These are phyloP conservation scores for Cryptococcus depauperatus DNA, from an alignment of 1,284 basidiomycete species.

Conservation along the genomic window DNA sequence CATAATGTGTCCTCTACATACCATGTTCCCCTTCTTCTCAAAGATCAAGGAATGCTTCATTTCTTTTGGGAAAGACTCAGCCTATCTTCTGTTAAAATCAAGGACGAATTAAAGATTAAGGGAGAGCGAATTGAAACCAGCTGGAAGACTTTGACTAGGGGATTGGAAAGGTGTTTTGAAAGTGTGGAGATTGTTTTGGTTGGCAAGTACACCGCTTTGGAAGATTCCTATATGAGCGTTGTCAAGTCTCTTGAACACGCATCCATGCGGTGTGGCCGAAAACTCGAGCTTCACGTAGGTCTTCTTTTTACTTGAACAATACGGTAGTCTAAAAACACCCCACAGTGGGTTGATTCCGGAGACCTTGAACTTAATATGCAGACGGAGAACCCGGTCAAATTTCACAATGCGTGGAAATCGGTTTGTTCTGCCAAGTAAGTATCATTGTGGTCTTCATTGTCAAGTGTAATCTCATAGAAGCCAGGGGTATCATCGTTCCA, in stretches of 20 bases:
- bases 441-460: not conserved
- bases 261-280: slow-evolving; percentile 80
- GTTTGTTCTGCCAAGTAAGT: slow-evolving; percentile 80
- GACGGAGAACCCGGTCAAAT: slow-evolving; percentile 70
- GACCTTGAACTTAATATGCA: slow-evolving; percentile 78
- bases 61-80: slow-evolving; percentile 77
- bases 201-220: slow-evolving; percentile 94
- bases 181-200: slow-evolving; percentile 85
- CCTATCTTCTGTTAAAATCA: slow-evolving; percentile 56
- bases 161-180: slow-evolving; percentile 81
- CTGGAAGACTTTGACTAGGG: slow-evolving; percentile 78
- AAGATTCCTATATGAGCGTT: slow-evolving; percentile 99
- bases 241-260: slow-evolving; percentile 96
- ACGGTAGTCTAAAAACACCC: not conserved
- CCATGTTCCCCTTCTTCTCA: slow-evolving; percentile 88
- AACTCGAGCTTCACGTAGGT: slow-evolving; percentile 66
- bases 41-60: slow-evolving; percentile 81
- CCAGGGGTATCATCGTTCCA: slow-evolving; percentile 84
- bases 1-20: slow-evolving; percentile 97
- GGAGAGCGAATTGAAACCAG: slow-evolving; percentile 61
- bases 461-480: not conserved
- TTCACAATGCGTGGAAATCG: slow-evolving; percentile 92
- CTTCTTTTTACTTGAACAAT: slow-evolving; percentile 8
- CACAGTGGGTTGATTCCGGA: slow-evolving; percentile 93
- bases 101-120: slow-evolving; percentile 53